Conservation (phyloP, 305 asterid genomes). For the Fraxinus greggii region DNA sequence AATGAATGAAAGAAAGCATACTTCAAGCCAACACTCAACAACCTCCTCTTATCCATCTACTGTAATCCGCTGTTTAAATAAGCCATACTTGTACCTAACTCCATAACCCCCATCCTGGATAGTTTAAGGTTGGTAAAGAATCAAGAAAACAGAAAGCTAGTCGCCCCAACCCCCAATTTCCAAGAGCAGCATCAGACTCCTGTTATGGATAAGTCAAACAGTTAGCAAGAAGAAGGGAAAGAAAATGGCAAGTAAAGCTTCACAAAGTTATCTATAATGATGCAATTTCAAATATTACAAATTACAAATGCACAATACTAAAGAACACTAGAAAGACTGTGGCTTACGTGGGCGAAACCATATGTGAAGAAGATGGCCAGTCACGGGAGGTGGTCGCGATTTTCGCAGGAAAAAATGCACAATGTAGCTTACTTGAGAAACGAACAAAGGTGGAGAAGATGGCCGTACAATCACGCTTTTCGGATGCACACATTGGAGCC, state of each 20-base stretch:
- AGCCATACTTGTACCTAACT: constrained; percentile 77
- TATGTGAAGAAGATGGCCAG: too few species aligned
- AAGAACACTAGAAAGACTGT: too few species aligned
- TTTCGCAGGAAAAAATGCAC: too few species aligned
- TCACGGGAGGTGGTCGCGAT: too few species aligned
- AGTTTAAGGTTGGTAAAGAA: constrained; percentile 76
- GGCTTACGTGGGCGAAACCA: too few species aligned
- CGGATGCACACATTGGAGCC: too few species aligned
- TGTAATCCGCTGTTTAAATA: constrained; percentile 69
- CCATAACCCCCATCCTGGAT: constrained; percentile 98
- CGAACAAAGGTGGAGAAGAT: too few species aligned
- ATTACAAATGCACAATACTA: too few species aligned
- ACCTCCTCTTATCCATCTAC: constrained; percentile 86
- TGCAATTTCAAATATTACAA: too few species aligned
- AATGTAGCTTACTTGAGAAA: too few species aligned
- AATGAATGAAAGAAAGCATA: constrained; percentile 32
- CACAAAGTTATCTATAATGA: too few species aligned
- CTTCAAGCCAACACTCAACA: constrained; percentile 92
- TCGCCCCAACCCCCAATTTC: constrained; percentile 90
- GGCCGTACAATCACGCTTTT: too few species aligned
- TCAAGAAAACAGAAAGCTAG: constrained; percentile 95
- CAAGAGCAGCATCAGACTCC: constrained; percentile 97
- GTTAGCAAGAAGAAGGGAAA: constrained; percentile 10
- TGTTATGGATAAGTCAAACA: constrained; percentile 29
- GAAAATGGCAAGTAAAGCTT: neutral